Evolutionary conservation across 805 yeast genomes (phyloP), one percentile per base, ranked within the genome.

Genomic region (Candida tammaniensis): DNA sequence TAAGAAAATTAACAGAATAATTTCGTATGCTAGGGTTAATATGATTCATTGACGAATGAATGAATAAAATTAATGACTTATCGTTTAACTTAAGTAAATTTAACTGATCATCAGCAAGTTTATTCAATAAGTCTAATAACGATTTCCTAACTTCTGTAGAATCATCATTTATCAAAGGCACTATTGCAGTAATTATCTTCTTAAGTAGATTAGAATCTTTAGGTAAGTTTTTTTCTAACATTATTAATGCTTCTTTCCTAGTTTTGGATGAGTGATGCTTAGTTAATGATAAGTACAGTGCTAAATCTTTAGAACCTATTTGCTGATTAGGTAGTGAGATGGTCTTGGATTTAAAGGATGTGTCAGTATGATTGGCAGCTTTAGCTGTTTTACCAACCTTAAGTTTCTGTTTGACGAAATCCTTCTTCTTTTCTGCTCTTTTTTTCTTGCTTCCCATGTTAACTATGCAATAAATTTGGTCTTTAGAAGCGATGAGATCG

Each of bases 41-140:
- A 55, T 93, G 97, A 12, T 97, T 84, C 96, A 93, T 91, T 3
- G 96, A 94, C 33, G 91, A 82, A 47, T 83, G 84, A 12, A 91
- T 69, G 54, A 83, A 89, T 19, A 91, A 68, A n/a, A 84, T 71
- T 35, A 83, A 52, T 14, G 67, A 59, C 41, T 78, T 61, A 49
- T 79, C 64, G 63, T 83, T 86, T 17, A 83, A 55, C 36, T 74
- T 76, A 40, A 83, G 58, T 17, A 83, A 62, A 4, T 76, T 75
- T 0, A 74, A 70, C 45, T 78, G 80, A 17, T 58, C 57, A 10
- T 55, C 49, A 2, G 78, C 74, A 21, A 79, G 64, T 6, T 69
- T 68, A 3, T 60, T 57, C 4, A 82, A 57, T 9, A 82, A 54
- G 0, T 64, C 60, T 5, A 72, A 59, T 24, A 78, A 64, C 0